Conservation (phyloP, 345 rosid genomes). For the Gossypium australe region DNA sequence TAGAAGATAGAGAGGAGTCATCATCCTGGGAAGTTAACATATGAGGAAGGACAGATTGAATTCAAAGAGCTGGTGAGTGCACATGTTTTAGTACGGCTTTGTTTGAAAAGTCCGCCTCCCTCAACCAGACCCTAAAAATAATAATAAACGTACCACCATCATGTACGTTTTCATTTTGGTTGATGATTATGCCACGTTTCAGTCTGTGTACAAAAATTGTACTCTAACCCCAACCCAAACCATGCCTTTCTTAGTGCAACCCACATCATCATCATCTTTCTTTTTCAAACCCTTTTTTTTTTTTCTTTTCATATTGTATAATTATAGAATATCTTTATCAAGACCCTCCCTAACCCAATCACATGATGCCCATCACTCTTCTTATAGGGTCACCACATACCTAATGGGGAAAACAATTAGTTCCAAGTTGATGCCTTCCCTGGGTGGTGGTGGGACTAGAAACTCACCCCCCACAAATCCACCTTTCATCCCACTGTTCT, state of each 20-base stretch:
- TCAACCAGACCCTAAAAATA: neutral
- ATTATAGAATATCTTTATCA: neutral
- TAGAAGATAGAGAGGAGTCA: neutral
- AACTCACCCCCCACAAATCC: neutral
- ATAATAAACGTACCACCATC: neutral
- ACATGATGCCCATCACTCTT: neutral
- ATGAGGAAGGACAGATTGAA: slow-evolving; percentile 19
- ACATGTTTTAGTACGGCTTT: slow-evolving; percentile 9
- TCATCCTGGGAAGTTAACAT: slow-evolving; percentile 13
- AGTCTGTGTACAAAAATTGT: neutral
- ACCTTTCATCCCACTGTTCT: neutral
- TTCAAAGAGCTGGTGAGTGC: neutral
- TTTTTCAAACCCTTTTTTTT: neutral
- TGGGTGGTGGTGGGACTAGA: neutral
- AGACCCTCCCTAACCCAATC: neutral
- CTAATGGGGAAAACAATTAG: neutral
- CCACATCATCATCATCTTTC: neutral
- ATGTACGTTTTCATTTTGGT: slow-evolving; percentile 9
- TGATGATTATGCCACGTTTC: neutral
- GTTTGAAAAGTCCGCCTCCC: neutral
- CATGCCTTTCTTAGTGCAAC: neutral
- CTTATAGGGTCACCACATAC: neutral
- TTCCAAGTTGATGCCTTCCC: neutral
- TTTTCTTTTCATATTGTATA: neutral
- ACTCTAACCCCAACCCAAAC: neutral